Evolutionary conservation across 1,139 yeast species (phyloP).

Genomic region (Pichia inconspicua): DNA sequence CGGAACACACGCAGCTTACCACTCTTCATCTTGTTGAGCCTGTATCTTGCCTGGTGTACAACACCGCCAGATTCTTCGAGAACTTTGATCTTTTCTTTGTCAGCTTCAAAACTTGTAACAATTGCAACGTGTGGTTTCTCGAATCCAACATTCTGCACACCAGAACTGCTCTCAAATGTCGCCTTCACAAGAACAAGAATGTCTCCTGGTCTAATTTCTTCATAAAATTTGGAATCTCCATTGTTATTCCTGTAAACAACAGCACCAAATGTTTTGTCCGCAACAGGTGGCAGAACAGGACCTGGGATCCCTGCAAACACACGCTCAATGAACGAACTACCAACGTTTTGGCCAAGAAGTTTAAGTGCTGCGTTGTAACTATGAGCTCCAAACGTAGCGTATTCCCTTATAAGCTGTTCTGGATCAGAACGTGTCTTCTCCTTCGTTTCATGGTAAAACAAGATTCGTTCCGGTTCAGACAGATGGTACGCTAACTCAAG

Average conservation of each 20-base stretch:
- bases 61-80: conserved; percentile 53
- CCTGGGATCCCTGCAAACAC: conserved; percentile 29
- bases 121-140: conserved; percentile 38
- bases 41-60: conserved; percentile 54
- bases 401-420: conserved; percentile 44
- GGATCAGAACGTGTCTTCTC: conserved; percentile 40
- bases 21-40: conserved; percentile 60
- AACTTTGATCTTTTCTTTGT: conserved; percentile 70
- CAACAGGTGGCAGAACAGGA: conserved; percentile 50
- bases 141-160: conserved; percentile 40
- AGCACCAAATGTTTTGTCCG: conserved; percentile 64
- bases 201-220: conserved; percentile 77
- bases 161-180: conserved; percentile 45
- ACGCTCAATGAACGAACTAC: conserved; percentile 24
- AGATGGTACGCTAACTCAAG: conserved; percentile 48
- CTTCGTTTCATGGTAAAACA: conserved; percentile 38
- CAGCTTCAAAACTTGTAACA: conserved; percentile 65
- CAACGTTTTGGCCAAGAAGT: conserved; percentile 32
- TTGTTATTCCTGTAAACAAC: conserved; percentile 57
- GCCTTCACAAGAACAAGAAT: conserved; percentile 69
- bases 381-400: conserved; percentile 38
- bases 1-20: conserved; percentile 81
- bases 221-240: conserved; percentile 50
- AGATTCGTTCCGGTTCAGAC: conserved; percentile 48
- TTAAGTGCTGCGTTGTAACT: conserved; percentile 38